Percentiles rank a stretch among this genome's conserved stretches.
Evolutionary conservation across 2,329 filamentous ascomycete genomes (phyloP).

Genomic region (Xylariaceae sp.): DNA sequence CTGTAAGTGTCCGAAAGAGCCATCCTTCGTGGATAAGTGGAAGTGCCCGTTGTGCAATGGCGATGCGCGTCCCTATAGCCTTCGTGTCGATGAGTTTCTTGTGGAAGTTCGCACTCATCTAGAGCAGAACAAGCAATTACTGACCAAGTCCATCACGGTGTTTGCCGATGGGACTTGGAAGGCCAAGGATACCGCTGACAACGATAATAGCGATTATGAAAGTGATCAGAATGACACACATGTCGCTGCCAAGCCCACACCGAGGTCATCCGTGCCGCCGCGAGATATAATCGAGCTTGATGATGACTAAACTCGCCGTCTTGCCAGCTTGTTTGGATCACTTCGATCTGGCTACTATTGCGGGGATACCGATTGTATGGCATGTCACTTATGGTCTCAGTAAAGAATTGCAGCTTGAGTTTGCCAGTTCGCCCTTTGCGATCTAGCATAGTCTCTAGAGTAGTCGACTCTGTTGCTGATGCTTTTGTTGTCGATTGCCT

Average conservation of each 20-base stretch:
- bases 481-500: background rate
- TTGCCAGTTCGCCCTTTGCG: background rate
- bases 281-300: constrained; percentile 23
- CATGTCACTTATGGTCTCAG: background rate
- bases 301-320: constrained; percentile 11
- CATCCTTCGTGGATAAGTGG: constrained; percentile 65
- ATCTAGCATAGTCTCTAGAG: background rate
- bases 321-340: background rate
- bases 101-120: constrained; percentile 55
- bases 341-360: background rate
- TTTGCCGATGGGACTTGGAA: constrained; percentile 62
- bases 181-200: constrained; percentile 34
- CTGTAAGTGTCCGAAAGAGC: constrained; percentile 43
- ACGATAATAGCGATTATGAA: constrained; percentile 31
- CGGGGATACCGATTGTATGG: background rate
- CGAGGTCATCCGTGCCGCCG: constrained; percentile 15
- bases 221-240: constrained; percentile 29
- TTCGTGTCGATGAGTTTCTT: constrained; percentile 73
- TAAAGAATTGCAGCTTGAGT: background rate
- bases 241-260: constrained; percentile 10
- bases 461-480: background rate
- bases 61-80: constrained; percentile 68
- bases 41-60: constrained; percentile 75
- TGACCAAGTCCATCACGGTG: constrained; percentile 57
- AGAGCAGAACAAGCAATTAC: constrained; percentile 41